A percentile compares a stretch with the other conserved stretches of the same genome.
These are phyloP conservation scores for Suhomyces xylopsoci DNA, from an alignment of 805 yeast species.

Conservation along the genomic window DNA sequence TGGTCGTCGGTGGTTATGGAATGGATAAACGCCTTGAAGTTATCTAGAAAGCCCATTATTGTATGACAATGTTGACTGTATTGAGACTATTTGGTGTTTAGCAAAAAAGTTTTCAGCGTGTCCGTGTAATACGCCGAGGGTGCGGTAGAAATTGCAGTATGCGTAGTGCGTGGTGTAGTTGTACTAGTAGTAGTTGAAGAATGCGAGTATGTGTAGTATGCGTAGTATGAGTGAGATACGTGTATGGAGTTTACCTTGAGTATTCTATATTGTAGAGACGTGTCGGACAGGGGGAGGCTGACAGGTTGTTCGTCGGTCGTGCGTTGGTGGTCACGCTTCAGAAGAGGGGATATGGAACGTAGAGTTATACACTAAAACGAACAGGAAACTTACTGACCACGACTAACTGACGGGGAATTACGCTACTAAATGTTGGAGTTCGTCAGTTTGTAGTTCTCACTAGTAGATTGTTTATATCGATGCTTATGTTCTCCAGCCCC, in stretches of 20 bases:
- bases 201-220: neutral
- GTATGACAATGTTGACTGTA: too few relatives aligned
- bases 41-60: constrained; percentile 26
- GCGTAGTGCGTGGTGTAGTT: too few relatives aligned
- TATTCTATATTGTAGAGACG: neutral
- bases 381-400: too few relatives aligned
- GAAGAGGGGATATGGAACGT: neutral
- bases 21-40: constrained; percentile 35
- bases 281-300: neutral
- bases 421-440: too few relatives aligned
- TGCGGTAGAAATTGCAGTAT: too few relatives aligned
- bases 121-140: neutral
- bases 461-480: neutral
- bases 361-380: too few relatives aligned
- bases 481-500: neutral
- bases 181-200: too few relatives aligned
- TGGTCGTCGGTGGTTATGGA: constrained; percentile 59
- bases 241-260: neutral
- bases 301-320: neutral
- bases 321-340: neutral
- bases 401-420: too few relatives aligned
- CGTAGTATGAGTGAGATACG: neutral
- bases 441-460: too few relatives aligned
- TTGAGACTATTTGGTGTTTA: neutral
- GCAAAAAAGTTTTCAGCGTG: neutral